A percentile compares a stretch with the other conserved stretches of the same genome.
Conservation (phyloP, 2,329 filamentous ascomycete species). For the Tolypocladium inflatum region DNA sequence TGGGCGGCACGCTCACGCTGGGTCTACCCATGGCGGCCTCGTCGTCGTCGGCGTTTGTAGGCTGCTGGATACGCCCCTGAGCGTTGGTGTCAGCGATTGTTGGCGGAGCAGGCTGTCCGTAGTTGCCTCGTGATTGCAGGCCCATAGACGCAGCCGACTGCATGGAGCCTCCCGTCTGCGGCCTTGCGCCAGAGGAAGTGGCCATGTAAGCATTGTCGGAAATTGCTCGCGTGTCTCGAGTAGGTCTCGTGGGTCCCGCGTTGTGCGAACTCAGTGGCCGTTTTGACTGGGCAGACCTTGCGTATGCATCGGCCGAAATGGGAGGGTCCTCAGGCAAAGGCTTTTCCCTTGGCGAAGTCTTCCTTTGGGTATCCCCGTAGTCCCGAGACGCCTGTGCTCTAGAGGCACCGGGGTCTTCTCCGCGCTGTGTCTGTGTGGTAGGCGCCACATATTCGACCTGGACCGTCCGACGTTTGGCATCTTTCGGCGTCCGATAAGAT, state of each 20-base stretch:
- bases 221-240: constrained; percentile 26
- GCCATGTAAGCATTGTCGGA: constrained; percentile 33
- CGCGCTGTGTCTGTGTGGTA: constrained; percentile 73
- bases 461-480: constrained; percentile 87
- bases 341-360: constrained; percentile 39
- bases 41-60: constrained; percentile 52
- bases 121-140: constrained; percentile 51
- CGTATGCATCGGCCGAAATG: constrained; percentile 31
- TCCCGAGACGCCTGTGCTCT: constrained; percentile 25
- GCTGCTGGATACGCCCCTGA: constrained; percentile 83
- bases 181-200: constrained; percentile 43
- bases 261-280: constrained; percentile 40
- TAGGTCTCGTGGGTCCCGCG: constrained; percentile 12
- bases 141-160: constrained; percentile 60
- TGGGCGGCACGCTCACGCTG: constrained; percentile 49
- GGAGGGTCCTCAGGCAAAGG: constrained; percentile 50
- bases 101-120: constrained; percentile 81
- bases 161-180: constrained; percentile 76
- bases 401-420: constrained; percentile 25
- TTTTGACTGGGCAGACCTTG: constrained; percentile 24
- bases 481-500: constrained; percentile 56
- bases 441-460: constrained; percentile 97
- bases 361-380: constrained; percentile 27
- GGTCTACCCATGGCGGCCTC: constrained; percentile 55
- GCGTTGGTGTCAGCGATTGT: constrained; percentile 81